Evolutionary conservation across 352 stramenopile genomes (phyloP).

Genomic region (Globisporangium lucens): DNA sequence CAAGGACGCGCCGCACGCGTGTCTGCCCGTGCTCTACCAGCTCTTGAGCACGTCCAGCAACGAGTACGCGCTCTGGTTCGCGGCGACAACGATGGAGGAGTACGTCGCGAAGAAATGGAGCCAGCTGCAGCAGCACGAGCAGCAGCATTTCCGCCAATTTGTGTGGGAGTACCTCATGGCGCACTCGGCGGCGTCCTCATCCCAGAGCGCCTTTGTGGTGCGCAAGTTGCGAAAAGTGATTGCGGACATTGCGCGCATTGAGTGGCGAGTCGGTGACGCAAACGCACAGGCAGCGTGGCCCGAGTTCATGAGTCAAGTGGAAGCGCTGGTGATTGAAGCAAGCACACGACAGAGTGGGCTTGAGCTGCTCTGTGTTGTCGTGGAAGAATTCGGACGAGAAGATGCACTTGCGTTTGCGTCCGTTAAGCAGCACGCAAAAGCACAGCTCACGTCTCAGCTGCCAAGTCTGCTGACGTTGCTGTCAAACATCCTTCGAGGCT

Average conservation of each 20-base stretch:
- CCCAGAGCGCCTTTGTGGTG: conserved; percentile 51
- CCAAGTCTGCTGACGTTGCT: conserved; percentile 50
- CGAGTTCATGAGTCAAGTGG: conserved; percentile 62
- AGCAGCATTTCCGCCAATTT: conserved; percentile 52
- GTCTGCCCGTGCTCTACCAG: conserved; percentile 66
- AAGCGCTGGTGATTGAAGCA: conserved; percentile 47
- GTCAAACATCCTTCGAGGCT: conserved; percentile 40
- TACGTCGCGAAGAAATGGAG: conserved; percentile 65
- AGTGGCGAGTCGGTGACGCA: conserved; percentile 34
- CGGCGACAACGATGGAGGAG: conserved; percentile 65
- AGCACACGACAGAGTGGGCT: conserved; percentile 43
- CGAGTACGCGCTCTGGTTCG: conserved; percentile 81
- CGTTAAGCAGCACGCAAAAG: conserved; percentile 41
- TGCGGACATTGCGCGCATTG: conserved; percentile 59
- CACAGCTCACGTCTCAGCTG: conserved; percentile 37
- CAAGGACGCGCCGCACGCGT: conserved; percentile 47
- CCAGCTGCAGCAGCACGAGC: conserved; percentile 38
- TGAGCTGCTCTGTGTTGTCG: conserved; percentile 54
- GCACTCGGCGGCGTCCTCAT: conserved; percentile 5
- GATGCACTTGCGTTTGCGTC: conserved; percentile 52
- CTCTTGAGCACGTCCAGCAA: conserved; percentile 55
- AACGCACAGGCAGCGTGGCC: conserved; percentile 31
- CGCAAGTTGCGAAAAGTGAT: conserved; percentile 74
- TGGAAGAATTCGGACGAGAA: conserved; percentile 72
- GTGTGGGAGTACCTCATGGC: conserved; percentile 60